phyloP scores from a whole-genome alignment of 1,284 basidiomycete species.

The Dichomitus squalens region DNA sequence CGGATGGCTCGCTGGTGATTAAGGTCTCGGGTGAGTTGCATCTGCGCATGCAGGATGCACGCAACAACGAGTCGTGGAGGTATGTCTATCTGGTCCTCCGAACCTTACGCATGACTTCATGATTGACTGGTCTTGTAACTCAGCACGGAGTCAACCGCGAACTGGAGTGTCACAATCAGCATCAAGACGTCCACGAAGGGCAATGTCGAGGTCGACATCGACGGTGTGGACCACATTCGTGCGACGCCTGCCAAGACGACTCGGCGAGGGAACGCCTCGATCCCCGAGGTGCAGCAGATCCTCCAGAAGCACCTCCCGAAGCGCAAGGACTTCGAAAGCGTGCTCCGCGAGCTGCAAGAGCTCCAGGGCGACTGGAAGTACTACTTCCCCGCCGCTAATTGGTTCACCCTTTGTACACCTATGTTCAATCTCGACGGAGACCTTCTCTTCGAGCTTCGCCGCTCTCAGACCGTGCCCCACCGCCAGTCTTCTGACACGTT shows the following conservation, averaged over 20 bases:
- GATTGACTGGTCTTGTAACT: neutral
- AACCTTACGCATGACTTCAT: neutral
- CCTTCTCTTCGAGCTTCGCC: constrained; percentile 35
- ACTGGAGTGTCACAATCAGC: constrained; percentile 20
- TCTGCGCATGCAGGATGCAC: constrained; percentile 10
- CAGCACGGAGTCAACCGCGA: constrained; percentile 20
- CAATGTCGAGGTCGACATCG: constrained; percentile 20
- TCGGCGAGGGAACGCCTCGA: neutral
- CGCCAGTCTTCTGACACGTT: no score
- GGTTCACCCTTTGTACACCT: constrained; percentile 34
- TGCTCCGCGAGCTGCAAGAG: constrained; percentile 29
- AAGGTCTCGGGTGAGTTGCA: constrained; percentile 23
- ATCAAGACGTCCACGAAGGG: constrained; percentile 15
- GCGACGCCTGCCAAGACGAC: neutral
- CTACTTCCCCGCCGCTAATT: constrained; percentile 29
- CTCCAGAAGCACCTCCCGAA: constrained; percentile 27
- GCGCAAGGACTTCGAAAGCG: constrained; percentile 26
- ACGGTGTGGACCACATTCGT: constrained; percentile 12
- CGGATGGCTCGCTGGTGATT: constrained; percentile 24
- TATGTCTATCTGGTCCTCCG: neutral
- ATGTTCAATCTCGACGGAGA: constrained; percentile 36
- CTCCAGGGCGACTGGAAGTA: constrained; percentile 36
- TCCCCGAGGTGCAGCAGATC: constrained; percentile 21
- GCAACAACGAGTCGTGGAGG: neutral
- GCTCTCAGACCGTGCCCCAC: neutral